Conservation (phyloP, 2,329 filamentous ascomycete species). For the Byssochlamys sp. region DNA sequence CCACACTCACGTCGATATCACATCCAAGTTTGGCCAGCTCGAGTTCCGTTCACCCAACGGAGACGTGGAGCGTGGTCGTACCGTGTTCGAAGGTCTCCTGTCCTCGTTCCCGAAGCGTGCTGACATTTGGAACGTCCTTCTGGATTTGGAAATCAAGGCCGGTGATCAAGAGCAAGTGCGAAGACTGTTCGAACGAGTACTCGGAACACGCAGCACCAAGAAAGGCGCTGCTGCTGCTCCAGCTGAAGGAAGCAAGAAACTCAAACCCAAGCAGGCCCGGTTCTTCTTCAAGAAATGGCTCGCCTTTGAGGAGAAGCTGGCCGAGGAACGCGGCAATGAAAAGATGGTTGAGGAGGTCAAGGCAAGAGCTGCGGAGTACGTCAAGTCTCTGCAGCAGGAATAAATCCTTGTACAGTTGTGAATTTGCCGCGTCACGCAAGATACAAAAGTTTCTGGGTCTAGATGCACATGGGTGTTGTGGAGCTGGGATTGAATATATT, state of each 20-base stretch:
- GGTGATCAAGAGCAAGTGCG: constrained; percentile 57
- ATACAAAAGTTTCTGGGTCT: constrained; percentile 7
- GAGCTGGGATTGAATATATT: constrained; percentile 6
- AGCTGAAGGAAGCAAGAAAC: constrained; percentile 46
- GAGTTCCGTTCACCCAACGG: constrained; percentile 80
- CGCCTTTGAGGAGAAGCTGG: constrained; percentile 66
- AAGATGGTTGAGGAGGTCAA: constrained; percentile 63
- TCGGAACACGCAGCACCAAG: constrained; percentile 32
- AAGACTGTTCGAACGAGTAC: constrained; percentile 71
- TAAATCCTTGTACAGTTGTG: constrained; percentile 4
- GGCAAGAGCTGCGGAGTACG: constrained; percentile 62
- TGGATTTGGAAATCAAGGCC: constrained; percentile 67
- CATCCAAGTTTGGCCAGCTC: constrained; percentile 78
- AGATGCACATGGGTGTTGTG: constrained; percentile 7
- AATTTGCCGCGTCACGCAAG: constrained; percentile 6
- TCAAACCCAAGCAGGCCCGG: constrained; percentile 75
- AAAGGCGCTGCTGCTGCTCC: constrained; percentile 24
- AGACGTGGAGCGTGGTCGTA: constrained; percentile 81
- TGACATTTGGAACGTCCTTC: constrained; percentile 84
- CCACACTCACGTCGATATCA: constrained; percentile 61
- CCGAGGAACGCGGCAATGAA: constrained; percentile 47
- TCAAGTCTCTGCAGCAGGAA: constrained; percentile 36
- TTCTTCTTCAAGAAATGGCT: constrained; percentile 89
- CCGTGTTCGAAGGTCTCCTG: constrained; percentile 83
- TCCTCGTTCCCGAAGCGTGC: constrained; percentile 77